A percentile compares a stretch with the other conserved stretches of the same genome.
Evolutionary conservation across 2,329 filamentous ascomycete species (phyloP).

Genomic region (Stachybotrys chartarum): DNA sequence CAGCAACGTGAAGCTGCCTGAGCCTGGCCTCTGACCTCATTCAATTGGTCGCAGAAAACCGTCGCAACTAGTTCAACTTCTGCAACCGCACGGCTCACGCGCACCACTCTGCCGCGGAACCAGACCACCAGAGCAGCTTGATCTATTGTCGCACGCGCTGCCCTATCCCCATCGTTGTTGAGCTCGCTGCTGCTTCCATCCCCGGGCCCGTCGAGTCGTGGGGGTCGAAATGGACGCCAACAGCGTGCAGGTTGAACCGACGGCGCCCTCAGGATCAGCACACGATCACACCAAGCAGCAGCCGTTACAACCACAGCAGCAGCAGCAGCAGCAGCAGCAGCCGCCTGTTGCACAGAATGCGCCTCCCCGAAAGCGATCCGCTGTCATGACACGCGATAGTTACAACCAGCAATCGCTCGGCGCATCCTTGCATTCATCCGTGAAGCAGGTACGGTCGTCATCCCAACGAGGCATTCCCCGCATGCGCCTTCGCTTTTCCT

Average conservation of each 20-base stretch:
- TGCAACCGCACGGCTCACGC: background rate
- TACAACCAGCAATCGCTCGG: conserved; percentile 63
- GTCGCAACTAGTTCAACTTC: background rate
- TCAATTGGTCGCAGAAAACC: conserved; percentile 1
- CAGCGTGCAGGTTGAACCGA: conserved; percentile 9
- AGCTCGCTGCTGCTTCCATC: too few relatives aligned
- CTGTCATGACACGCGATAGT: conserved; percentile 37
- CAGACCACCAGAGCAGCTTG: background rate
- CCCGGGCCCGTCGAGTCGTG: background rate
- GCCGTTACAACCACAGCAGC: conserved; percentile 9
- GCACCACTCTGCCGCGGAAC: background rate
- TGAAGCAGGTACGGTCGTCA: conserved; percentile 59
- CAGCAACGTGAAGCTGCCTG: background rate
- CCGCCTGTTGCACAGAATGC: conserved; percentile 9
- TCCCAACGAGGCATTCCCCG: background rate
- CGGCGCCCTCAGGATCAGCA: background rate
- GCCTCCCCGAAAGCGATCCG: conserved; percentile 15
- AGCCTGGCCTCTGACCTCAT: background rate
- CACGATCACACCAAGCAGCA: conserved; percentile 4
- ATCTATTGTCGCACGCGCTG: too few relatives aligned
- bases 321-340: conserved; percentile 4
- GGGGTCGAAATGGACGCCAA: conserved; percentile 16
- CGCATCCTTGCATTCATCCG: conserved; percentile 50
- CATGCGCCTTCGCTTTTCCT: conserved; percentile 3
- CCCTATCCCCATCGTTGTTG: too few relatives aligned